Evolutionary conservation across 441 rosid genomes (phyloP).

Genomic region (Euphorbia schlechtendalii): DNA sequence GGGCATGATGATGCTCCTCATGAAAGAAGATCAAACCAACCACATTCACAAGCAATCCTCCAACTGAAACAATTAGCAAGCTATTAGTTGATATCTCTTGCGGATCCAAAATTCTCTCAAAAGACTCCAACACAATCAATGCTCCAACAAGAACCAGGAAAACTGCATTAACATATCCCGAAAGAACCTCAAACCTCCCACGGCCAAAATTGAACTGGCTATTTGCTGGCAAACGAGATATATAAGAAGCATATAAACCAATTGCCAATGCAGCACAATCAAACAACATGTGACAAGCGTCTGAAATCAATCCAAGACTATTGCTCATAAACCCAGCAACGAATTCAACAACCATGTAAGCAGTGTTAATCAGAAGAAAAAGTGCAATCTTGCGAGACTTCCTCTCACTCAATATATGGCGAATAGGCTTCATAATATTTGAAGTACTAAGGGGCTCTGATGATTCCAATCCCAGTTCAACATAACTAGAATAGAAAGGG

Average conservation of each 20-base stretch:
- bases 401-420: slow-evolving; percentile 85
- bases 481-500: slow-evolving; percentile 37
- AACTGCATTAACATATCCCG: slow-evolving; percentile 91
- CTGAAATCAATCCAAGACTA: slow-evolving; percentile 93
- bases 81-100: slow-evolving; percentile 88
- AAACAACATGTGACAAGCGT: slow-evolving; percentile 96
- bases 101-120: slow-evolving; percentile 93
- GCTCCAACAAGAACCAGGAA: slow-evolving; percentile 87
- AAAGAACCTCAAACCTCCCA: slow-evolving; percentile 89
- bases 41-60: slow-evolving; percentile 79
- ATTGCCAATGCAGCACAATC: slow-evolving; percentile 97
- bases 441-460: slow-evolving; percentile 47
- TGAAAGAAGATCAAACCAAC: slow-evolving; percentile 90
- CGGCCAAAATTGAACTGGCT: slow-evolving; percentile 89
- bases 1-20: slow-evolving; percentile 98
- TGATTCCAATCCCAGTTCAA: slow-evolving; percentile 40
- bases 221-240: slow-evolving; percentile 85
- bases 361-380: slow-evolving; percentile 79
- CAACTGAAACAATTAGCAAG: slow-evolving; percentile 71
- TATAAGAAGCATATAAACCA: slow-evolving; percentile 86
- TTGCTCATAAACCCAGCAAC: slow-evolving; percentile 92
- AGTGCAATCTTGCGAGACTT: slow-evolving; percentile 93
- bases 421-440: slow-evolving; percentile 65
- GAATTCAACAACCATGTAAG: slow-evolving; percentile 89
- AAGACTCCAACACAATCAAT: slow-evolving; percentile 78